Conservation (phyloP, 441 rosid species). For the Euphorbia schlechtendalii region DNA sequence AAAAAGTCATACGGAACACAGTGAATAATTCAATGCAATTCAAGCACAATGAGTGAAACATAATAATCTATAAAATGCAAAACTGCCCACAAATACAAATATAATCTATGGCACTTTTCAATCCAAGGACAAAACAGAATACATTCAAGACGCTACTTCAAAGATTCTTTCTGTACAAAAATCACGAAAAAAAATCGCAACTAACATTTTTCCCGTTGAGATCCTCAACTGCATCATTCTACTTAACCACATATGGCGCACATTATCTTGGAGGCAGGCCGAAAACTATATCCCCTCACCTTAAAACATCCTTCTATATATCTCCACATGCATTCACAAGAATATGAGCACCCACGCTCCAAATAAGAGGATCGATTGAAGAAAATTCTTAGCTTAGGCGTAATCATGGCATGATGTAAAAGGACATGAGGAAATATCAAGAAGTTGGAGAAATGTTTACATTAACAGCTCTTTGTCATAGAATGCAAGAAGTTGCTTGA, state of each 20-base stretch:
- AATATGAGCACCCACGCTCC: not conserved
- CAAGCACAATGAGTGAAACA: not conserved
- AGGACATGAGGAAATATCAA: conserved; percentile 6
- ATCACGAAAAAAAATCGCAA: not conserved
- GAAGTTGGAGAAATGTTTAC: conserved; percentile 2
- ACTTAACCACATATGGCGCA: not conserved
- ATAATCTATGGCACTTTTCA: not conserved
- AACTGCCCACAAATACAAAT: not conserved
- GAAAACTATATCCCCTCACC: not conserved
- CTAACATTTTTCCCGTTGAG: conserved; percentile 1
- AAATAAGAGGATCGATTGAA: not conserved
- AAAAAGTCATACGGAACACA: not conserved
- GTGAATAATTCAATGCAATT: not conserved
- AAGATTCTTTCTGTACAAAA: conserved; percentile 20
- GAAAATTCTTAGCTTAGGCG: conserved; percentile 1
- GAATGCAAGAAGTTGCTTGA: conserved; percentile 81
- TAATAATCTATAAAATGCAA: conserved; percentile 8
- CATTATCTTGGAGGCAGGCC: not conserved
- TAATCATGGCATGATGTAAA: conserved; percentile 14
- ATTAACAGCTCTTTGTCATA: conserved; percentile 57
- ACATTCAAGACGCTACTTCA: conserved; percentile 8
- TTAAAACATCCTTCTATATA: not conserved
- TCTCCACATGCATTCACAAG: not conserved
- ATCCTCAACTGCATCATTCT: not conserved
- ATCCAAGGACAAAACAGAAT: not conserved